Conservation (phyloP, 352 stramenopile genomes). For the Globisporangium nodosum region DNA sequence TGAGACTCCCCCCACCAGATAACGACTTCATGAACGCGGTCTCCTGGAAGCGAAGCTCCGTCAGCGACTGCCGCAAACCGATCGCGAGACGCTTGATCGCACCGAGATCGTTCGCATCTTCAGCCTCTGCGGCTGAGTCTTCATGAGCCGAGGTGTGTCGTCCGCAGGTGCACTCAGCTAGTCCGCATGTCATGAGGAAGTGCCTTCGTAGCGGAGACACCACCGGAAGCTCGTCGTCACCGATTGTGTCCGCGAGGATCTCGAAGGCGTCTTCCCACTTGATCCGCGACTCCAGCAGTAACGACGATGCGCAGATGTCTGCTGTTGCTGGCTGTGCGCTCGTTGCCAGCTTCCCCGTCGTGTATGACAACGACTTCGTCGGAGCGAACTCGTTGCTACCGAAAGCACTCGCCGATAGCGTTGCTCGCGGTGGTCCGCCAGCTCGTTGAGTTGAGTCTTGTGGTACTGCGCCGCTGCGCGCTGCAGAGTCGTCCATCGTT, state of each 20-base stretch:
- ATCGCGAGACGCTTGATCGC: neutral
- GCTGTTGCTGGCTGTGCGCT: neutral
- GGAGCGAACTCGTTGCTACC: neutral
- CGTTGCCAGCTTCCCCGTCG: neutral
- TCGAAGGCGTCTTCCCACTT: constrained; percentile 13
- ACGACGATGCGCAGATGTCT: neutral
- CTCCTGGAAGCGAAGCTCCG: constrained; percentile 15
- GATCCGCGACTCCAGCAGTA: neutral
- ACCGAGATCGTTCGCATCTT: neutral
- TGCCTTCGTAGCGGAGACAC: neutral
- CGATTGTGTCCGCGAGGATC: constrained; percentile 4
- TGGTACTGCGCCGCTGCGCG: neutral
- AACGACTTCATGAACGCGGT: constrained; percentile 9
- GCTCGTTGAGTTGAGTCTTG: neutral
- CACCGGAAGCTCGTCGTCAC: neutral
- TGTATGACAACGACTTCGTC: neutral
- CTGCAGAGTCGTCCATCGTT: neutral
- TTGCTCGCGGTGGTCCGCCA: neutral
- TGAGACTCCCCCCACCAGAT: neutral
- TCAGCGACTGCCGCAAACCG: constrained; percentile 10
- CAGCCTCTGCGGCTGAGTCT: neutral
- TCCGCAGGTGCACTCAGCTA: constrained; percentile 4
- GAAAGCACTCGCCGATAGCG: neutral
- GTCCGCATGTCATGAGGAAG: constrained; percentile 8
- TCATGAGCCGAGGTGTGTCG: neutral